Conservation (phyloP, 1,284 basidiomycete genomes). For the Xerocomus minutiporus region DNA sequence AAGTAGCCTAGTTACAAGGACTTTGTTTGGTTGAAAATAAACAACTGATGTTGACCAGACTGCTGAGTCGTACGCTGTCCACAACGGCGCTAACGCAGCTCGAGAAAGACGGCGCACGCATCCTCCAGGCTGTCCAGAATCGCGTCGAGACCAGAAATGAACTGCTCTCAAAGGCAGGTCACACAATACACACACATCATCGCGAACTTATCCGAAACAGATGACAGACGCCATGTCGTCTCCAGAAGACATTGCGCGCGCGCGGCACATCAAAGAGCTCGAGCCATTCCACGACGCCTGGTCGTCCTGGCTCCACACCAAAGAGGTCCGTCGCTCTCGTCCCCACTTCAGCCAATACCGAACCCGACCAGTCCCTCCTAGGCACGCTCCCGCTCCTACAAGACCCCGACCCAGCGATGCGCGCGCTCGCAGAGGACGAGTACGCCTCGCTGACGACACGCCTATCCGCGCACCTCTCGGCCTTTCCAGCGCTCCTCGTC, state of each 20-base stretch:
- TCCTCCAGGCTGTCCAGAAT: conserved; percentile 33
- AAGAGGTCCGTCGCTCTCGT: conserved; percentile 36
- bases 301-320: conserved; percentile 42
- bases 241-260: conserved; percentile 40
- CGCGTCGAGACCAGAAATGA: conserved; percentile 28
- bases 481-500: conserved; percentile 69
- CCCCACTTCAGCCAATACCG: too few relatives aligned
- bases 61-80: conserved; percentile 2
- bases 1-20: neutral
- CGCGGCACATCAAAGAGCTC: conserved; percentile 48
- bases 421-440: conserved; percentile 74
- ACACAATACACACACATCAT: rapidly evolving
- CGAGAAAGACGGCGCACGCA: conserved; percentile 31
- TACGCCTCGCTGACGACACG: conserved; percentile 46
- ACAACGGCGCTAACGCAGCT: conserved; percentile 19
- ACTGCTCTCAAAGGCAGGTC: conserved; percentile 30
- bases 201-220: conserved; percentile 13
- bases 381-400: conserved; percentile 61
- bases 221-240: conserved; percentile 31
- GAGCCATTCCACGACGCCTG: conserved; percentile 51
- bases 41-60: neutral
- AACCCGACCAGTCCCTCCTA: conserved; percentile 13
- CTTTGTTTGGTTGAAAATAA: conserved; percentile 20
- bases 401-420: conserved; percentile 77
- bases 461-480: conserved; percentile 48